These are phyloP conservation scores for Drosera spatulata DNA, from an alignment of 179 eudicot species.

Conservation along the genomic window DNA sequence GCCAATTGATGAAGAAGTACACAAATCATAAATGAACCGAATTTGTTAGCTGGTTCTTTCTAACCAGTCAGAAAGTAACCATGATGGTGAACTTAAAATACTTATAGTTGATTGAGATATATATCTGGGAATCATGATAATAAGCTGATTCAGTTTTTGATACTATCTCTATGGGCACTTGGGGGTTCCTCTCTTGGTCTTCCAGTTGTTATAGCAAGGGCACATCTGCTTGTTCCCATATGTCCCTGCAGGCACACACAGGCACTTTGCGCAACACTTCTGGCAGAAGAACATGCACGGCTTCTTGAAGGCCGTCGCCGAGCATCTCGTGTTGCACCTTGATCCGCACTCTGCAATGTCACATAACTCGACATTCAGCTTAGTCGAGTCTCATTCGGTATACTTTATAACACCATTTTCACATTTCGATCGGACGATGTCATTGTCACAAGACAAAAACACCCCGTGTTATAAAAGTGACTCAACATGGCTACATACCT, in stretches of 20 bases:
- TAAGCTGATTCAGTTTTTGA: neutral
- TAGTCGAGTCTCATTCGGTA: too few species aligned
- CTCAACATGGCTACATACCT: slow-evolving; percentile 12
- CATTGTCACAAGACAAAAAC: neutral
- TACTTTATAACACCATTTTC: too few species aligned
- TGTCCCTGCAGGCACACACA: slow-evolving; percentile 69
- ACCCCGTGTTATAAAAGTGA: too few species aligned
- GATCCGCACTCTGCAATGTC: slow-evolving; percentile 30
- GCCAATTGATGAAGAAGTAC: neutral
- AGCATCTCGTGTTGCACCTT: slow-evolving; percentile 40
- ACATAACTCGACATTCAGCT: too few species aligned
- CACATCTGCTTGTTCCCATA: slow-evolving; percentile 59
- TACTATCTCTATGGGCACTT: slow-evolving; percentile 47
- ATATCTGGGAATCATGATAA: too few species aligned
- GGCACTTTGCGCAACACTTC: slow-evolving; percentile 47
- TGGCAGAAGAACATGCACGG: slow-evolving; percentile 9
- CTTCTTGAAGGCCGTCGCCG: slow-evolving; percentile 50
- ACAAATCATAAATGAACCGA: neutral
- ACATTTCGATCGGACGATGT: neutral
- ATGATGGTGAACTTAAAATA: too few species aligned
- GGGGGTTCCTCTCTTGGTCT: slow-evolving; percentile 68
- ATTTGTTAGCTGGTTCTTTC: neutral
- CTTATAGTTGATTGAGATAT: too few species aligned
- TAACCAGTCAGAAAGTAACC: neutral
- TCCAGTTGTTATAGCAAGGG: slow-evolving; percentile 79